Evolutionary conservation across 2,329 filamentous ascomycete genomes (phyloP).

Genomic region (Aspergillus fumigatiaffinis): DNA sequence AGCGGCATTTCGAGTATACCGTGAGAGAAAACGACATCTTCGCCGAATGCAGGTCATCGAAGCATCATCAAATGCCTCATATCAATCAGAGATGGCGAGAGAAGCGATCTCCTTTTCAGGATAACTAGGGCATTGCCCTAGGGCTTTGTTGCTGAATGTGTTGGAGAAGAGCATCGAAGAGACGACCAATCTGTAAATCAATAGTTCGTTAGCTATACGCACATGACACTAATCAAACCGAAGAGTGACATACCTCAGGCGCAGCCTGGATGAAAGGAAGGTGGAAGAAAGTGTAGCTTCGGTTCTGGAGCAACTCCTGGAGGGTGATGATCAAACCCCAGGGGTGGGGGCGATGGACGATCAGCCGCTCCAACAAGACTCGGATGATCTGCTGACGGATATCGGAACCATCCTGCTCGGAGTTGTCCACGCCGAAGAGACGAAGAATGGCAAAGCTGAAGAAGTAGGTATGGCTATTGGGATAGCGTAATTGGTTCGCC

Average conservation of each 20-base stretch:
- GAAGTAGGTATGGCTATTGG: slow-evolving; percentile 85
- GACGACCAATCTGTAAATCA: slow-evolving; percentile 37
- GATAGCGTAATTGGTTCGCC: slow-evolving; percentile 86
- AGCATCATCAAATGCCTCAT: slow-evolving; percentile 19
- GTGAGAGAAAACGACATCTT: slow-evolving; percentile 12
- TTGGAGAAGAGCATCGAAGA: slow-evolving; percentile 43
- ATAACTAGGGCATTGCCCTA: slow-evolving; percentile 30
- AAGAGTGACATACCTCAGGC: slow-evolving; percentile 64
- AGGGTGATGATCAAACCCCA: slow-evolving; percentile 91
- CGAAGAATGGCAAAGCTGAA: slow-evolving; percentile 83
- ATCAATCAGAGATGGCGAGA: slow-evolving; percentile 13
- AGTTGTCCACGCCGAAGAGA: slow-evolving; percentile 72
- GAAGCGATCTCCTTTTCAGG: slow-evolving; percentile 6
- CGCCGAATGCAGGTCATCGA: slow-evolving; percentile 20
- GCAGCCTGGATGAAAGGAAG: slow-evolving; percentile 85
- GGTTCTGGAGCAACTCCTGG: slow-evolving; percentile 86
- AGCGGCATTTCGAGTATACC: slow-evolving; percentile 16
- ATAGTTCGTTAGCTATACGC: slow-evolving; percentile 3
- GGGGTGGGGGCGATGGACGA: slow-evolving; percentile 87
- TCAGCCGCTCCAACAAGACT: slow-evolving; percentile 79
- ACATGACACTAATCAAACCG: background rate
- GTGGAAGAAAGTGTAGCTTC: slow-evolving; percentile 87
- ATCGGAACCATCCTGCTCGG: slow-evolving; percentile 68
- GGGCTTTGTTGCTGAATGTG: slow-evolving; percentile 49
- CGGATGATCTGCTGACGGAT: slow-evolving; percentile 89